Conservation (phyloP, 2,329 filamentous ascomycete species). For the Pestalotiopsis sp. region DNA sequence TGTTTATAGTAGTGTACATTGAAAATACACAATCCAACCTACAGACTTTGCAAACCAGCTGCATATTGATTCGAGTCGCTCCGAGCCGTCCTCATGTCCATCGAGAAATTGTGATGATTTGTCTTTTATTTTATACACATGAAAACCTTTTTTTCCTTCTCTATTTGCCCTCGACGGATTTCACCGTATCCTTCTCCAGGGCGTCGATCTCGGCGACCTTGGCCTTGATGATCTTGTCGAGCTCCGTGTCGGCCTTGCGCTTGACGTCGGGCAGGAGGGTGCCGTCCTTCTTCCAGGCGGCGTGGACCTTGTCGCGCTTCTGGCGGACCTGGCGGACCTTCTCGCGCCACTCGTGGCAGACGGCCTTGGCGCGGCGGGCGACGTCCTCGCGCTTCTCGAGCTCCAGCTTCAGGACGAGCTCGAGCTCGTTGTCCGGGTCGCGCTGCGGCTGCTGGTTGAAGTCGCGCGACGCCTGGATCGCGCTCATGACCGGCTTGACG, state of each 20-base stretch:
- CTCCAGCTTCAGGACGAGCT: constrained; percentile 57
- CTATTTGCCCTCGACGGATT: constrained; percentile 28
- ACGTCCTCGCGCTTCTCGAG: constrained; percentile 51
- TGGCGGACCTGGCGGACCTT: constrained; percentile 48
- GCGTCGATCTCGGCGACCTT: constrained; percentile 51
- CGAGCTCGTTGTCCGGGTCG: constrained; percentile 59
- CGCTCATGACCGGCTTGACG: constrained; percentile 57
- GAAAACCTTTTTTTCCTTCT: neutral
- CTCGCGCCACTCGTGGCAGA: constrained; percentile 53
- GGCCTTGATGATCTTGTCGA: constrained; percentile 46
- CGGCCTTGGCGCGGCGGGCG: constrained; percentile 42
- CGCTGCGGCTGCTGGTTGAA: constrained; percentile 65
- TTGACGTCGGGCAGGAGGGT: constrained; percentile 45
- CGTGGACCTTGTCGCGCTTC: constrained; percentile 49
- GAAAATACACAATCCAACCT: neutral
- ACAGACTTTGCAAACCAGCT: neutral
- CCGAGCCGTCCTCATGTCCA: too few relatives aligned
- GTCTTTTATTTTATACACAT: neutral
- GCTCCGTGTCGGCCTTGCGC: constrained; percentile 42
- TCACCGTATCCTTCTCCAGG: constrained; percentile 50
- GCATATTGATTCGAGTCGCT: neutral
- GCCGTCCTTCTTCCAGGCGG: constrained; percentile 49
- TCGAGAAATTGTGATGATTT: neutral
- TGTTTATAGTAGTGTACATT: constrained; percentile 24
- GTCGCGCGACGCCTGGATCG: constrained; percentile 51